A percentile compares a stretch with the other conserved stretches of the same genome.
These are phyloP conservation scores for Ceriops zippeliana DNA, from an alignment of 345 rosid genomes.

Conservation along the genomic window DNA sequence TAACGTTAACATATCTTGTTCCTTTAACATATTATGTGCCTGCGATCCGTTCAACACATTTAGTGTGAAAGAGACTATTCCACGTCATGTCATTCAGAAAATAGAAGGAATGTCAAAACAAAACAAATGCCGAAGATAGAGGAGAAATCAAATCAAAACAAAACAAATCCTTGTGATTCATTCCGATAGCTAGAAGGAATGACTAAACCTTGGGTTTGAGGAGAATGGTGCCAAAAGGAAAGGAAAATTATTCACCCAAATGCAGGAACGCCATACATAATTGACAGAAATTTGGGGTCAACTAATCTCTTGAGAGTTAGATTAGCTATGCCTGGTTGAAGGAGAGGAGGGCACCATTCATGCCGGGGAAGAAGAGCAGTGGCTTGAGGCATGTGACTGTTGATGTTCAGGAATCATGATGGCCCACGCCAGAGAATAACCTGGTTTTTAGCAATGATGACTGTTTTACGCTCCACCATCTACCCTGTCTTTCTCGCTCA, in stretches of 20 bases:
- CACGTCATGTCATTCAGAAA: not conserved
- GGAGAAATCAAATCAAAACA: not conserved
- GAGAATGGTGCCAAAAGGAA: conserved; percentile 16
- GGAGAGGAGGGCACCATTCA: conserved; percentile 35
- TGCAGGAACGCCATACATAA: not conserved
- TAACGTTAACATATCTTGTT: not conserved
- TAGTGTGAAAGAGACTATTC: not conserved
- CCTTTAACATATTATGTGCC: conserved; percentile 19
- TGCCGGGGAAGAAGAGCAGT: conserved; percentile 1
- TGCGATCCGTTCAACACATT: conserved; percentile 16
- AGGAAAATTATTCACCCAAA: not conserved
- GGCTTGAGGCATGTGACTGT: conserved; percentile 48
- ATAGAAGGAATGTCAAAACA: not conserved
- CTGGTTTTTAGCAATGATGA: conserved; percentile 53
- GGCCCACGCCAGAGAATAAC: conserved; percentile 74
- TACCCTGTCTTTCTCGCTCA: conserved; percentile 9
- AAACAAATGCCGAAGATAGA: not conserved
- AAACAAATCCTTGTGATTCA: conserved; percentile 20
- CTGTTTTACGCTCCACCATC: conserved; percentile 15
- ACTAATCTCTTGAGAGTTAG: conserved; percentile 23
- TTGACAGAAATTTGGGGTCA: conserved; percentile 15
- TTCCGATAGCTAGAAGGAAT: conserved; percentile 21
- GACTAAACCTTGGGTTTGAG: conserved; percentile 21
- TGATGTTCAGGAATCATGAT: conserved; percentile 51
- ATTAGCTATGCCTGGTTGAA: conserved; percentile 34